Conservation (phyloP, 2,329 filamentous ascomycete species). For the Phaeosphaeriaceae sp. region DNA sequence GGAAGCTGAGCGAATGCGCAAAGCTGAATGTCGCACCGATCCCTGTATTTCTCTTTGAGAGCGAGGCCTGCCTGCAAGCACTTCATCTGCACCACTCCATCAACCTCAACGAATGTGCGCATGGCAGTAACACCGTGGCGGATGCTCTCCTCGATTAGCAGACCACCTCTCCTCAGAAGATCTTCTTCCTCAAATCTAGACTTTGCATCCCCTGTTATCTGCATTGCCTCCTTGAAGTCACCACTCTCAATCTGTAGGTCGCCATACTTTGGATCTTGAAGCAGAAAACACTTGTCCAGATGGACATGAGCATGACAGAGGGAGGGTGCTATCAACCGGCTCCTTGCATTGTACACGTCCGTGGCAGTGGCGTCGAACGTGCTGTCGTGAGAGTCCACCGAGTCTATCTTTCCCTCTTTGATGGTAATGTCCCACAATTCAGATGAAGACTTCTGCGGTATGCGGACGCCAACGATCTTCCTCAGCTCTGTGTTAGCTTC, state of each 20-base stretch:
- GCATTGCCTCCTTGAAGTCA: slow-evolving; percentile 70
- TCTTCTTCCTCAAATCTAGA: slow-evolving; percentile 66
- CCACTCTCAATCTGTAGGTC: slow-evolving; percentile 67
- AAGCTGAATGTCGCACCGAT: slow-evolving; percentile 67
- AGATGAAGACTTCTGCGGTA: slow-evolving; percentile 38
- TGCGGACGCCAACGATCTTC: slow-evolving; percentile 44
- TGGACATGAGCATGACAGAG: slow-evolving; percentile 78
- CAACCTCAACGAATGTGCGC: slow-evolving; percentile 75
- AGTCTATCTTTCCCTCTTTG: slow-evolving; percentile 40
- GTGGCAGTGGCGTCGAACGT: slow-evolving; percentile 14
- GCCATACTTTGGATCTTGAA: slow-evolving; percentile 65
- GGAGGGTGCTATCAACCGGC: slow-evolving; percentile 58
- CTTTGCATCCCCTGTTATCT: slow-evolving; percentile 67
- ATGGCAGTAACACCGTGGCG: slow-evolving; percentile 71
- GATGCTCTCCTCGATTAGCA: slow-evolving; percentile 71
- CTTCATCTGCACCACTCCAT: slow-evolving; percentile 64
- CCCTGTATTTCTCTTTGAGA: slow-evolving; percentile 63
- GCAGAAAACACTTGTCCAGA: slow-evolving; percentile 70
- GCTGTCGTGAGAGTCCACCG: slow-evolving; percentile 39
- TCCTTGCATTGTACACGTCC: slow-evolving; percentile 50
- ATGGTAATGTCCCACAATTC: slow-evolving; percentile 49
- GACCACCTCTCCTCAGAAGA: slow-evolving; percentile 68
- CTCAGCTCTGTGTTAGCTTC: slow-evolving; percentile 12
- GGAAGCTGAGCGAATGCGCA: slow-evolving; percentile 76
- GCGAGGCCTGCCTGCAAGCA: slow-evolving; percentile 65